A percentile compares a stretch with the other conserved stretches of the same genome.
Conservation (phyloP, 2,329 filamentous ascomycete genomes). For the Dothiorella sarmentorum region DNA sequence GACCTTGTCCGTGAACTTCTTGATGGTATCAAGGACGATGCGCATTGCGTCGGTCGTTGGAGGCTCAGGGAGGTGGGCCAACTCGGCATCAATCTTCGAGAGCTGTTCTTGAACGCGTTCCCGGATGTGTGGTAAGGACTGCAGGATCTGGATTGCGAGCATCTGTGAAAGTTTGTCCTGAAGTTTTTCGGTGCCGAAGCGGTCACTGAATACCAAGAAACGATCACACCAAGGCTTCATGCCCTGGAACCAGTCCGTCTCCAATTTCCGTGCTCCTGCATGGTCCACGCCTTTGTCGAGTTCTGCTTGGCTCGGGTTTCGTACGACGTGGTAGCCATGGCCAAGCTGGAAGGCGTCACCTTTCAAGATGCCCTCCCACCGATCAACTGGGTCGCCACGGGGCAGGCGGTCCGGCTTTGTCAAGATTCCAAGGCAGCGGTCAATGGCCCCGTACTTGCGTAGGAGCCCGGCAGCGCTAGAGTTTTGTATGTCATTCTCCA, state of each 20-base stretch:
- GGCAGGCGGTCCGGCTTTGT: constrained; percentile 79
- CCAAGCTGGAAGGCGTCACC: constrained; percentile 61
- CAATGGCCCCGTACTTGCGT: constrained; percentile 37
- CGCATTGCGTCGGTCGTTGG: constrained; percentile 62
- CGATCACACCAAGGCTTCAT: constrained; percentile 45
- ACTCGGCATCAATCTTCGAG: constrained; percentile 50
- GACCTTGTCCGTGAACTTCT: constrained; percentile 54
- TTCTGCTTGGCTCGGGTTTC: constrained; percentile 57
- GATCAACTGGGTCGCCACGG: constrained; percentile 47
- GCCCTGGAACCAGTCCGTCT: constrained; percentile 49
- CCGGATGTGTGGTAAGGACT: constrained; percentile 42
- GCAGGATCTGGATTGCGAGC: constrained; percentile 46
- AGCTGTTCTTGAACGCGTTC: constrained; percentile 48
- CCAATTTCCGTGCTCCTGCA: constrained; percentile 46
- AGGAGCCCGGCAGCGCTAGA: constrained; percentile 68
- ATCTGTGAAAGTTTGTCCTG: constrained; percentile 48
- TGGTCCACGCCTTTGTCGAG: constrained; percentile 45
- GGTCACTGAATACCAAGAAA: constrained; percentile 38
- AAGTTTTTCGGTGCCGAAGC: constrained; percentile 53
- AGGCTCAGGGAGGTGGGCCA: constrained; percentile 62
- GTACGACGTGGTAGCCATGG: constrained; percentile 76
- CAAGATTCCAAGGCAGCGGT: constrained; percentile 58
- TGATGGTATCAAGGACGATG: constrained; percentile 59
- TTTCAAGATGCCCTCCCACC: constrained; percentile 63
- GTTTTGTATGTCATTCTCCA: constrained; percentile 75